Evolutionary conservation across 805 yeast species (phyloP).

Genomic region (Monosporozyma siamensis): DNA sequence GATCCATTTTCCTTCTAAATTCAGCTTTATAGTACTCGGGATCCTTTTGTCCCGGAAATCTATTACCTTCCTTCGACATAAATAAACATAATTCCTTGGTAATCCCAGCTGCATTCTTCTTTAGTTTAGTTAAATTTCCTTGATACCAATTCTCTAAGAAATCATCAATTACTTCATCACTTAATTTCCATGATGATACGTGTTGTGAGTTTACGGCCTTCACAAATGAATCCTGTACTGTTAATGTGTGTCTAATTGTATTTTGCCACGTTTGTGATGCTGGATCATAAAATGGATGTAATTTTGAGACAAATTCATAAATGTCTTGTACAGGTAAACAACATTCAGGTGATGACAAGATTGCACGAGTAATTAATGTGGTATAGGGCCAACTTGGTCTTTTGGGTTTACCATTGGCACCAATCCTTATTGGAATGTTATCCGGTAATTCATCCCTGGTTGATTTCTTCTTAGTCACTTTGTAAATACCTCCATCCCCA

Average conservation of each 20-base stretch:
- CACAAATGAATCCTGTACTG: slow-evolving; percentile 91
- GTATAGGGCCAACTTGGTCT: slow-evolving; percentile 96
- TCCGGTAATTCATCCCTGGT: too few species aligned
- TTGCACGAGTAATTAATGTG: slow-evolving; percentile 96
- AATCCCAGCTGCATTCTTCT: slow-evolving; percentile 65
- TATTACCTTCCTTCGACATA: slow-evolving; percentile 35
- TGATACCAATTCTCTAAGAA: slow-evolving; percentile 68
- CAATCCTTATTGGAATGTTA: neutral
- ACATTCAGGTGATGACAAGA: slow-evolving; percentile 76
- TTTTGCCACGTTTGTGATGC: slow-evolving; percentile 88
- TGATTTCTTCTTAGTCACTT: too few species aligned
- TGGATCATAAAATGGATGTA: slow-evolving; percentile 9
- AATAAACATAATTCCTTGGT: slow-evolving; percentile 70
- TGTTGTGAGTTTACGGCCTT: slow-evolving; percentile 96
- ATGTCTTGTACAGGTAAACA: slow-evolving; percentile 82
- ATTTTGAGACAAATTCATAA: slow-evolving; percentile 78
- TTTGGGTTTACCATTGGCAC: neutral
- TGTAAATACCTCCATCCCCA: too few species aligned
- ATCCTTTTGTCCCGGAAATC: slow-evolving; percentile 24
- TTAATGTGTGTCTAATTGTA: slow-evolving; percentile 88
- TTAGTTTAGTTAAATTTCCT: slow-evolving; percentile 57
- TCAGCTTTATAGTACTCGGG: neutral
- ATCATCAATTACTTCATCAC: slow-evolving; percentile 72
- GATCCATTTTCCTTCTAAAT: neutral
- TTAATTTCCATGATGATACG: slow-evolving; percentile 97